These are phyloP conservation scores for Pharnaceum exiguum DNA, from an alignment of 148 eudicot genomes.

Conservation along the genomic window DNA sequence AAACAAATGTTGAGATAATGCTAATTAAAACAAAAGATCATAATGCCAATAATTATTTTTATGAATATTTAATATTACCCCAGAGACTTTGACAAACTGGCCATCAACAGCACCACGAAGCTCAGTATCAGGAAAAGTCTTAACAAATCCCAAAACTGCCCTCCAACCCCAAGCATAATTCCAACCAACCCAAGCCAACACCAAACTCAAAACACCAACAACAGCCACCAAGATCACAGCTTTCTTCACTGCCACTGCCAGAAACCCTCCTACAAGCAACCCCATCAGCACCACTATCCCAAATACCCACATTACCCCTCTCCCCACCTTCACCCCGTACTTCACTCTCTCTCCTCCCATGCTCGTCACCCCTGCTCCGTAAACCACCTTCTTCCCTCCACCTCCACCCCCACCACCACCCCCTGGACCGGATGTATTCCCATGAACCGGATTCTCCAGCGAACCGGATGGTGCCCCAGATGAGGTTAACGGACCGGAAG, in stretches of 20 bases:
- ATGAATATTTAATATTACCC: too few species aligned
- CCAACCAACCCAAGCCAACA: slow-evolving; percentile 44
- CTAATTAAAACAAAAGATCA: too few species aligned
- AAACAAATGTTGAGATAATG: too few species aligned
- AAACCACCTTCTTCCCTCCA: slow-evolving; percentile 39
- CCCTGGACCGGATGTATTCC: background rate
- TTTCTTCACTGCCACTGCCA: slow-evolving; percentile 70
- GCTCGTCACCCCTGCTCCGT: slow-evolving; percentile 76
- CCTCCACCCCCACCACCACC: slow-evolving; percentile 1
- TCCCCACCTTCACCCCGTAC: slow-evolving; percentile 64
- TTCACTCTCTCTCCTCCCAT: slow-evolving; percentile 42
- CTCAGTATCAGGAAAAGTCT: slow-evolving; percentile 62
- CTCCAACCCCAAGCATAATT: slow-evolving; percentile 51
- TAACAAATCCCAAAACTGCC: slow-evolving; percentile 51
- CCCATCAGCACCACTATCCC: slow-evolving; percentile 69
- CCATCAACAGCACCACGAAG: slow-evolving; percentile 90
- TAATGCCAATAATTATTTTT: too few species aligned
- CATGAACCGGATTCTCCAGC: slow-evolving; percentile 23
- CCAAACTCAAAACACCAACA: slow-evolving; percentile 50
- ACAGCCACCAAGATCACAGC: slow-evolving; percentile 52
- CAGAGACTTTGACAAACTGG: slow-evolving; percentile 92
- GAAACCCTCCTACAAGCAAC: slow-evolving; percentile 61
- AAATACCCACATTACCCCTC: slow-evolving; percentile 70
- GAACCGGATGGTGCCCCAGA: slow-evolving; percentile 36
- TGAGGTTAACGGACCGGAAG: slow-evolving; percentile 65